Conservation (phyloP, 148 eudicot species). For the Dianthus caryophyllus region DNA sequence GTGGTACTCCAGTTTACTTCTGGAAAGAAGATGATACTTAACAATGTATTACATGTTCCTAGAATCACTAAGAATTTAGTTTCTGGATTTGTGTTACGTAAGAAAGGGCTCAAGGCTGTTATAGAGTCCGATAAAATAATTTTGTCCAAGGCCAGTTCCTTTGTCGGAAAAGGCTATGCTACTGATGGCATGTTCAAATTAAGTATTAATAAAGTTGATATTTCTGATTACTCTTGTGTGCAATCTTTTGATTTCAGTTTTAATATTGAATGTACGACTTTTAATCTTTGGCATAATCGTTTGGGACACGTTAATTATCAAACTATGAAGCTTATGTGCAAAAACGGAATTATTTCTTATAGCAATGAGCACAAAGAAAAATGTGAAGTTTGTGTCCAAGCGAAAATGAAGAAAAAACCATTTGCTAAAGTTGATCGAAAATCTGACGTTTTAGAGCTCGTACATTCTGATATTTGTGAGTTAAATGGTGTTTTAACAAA, state of each 20-base stretch:
- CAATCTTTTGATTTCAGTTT: not conserved
- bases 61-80: constrained; percentile 3
- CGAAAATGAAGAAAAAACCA: too few relatives aligned
- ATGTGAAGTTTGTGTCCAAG: too few relatives aligned
- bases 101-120: constrained; percentile 18
- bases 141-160: not conserved
- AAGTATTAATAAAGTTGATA: not conserved
- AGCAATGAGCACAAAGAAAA: too few relatives aligned
- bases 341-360: too few relatives aligned
- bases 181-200: constrained; percentile 21
- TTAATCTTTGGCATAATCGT: constrained; percentile 12
- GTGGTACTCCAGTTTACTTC: constrained; percentile 8
- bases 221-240: constrained; percentile 7
- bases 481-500: too few relatives aligned
- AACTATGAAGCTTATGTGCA: too few relatives aligned
- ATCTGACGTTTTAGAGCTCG: too few relatives aligned
- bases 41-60: constrained; percentile 18
- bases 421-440: too few relatives aligned
- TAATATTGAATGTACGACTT: not conserved
- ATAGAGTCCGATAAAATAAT: constrained; percentile 18
- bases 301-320: constrained; percentile 4
- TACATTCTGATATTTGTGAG: too few relatives aligned
- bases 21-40: not conserved
- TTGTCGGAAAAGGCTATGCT: constrained; percentile 8
- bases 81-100: constrained; percentile 10